Percentiles rank a stretch among this genome's conserved stretches.
Conservation (phyloP, 208 protist genomes). For the Herpetomonas samuelpessoai region DNA sequence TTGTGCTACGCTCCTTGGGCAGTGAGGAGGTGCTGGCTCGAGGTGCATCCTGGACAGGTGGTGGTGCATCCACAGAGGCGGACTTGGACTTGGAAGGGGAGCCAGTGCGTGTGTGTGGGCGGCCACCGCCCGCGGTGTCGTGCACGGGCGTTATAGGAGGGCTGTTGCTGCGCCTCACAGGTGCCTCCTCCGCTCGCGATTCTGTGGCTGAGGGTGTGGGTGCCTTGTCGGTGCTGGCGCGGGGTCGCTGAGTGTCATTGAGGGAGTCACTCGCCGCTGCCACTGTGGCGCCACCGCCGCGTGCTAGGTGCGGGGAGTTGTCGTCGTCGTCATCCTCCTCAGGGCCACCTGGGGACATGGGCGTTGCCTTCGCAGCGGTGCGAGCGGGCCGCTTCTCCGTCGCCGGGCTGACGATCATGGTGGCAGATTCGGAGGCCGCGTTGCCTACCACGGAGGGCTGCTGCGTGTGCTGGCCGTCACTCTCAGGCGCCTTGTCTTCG, state of each 20-base stretch:
- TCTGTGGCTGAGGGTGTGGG: neutral
- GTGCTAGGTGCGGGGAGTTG: neutral
- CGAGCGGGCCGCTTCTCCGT: neutral
- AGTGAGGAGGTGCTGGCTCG: neutral
- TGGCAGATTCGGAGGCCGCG: neutral
- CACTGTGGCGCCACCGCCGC: neutral
- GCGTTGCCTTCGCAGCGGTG: no score
- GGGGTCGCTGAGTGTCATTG: neutral
- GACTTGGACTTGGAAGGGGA: conserved; percentile 1
- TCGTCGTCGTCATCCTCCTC: neutral
- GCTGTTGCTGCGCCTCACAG: conserved; percentile 1
- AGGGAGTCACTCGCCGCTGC: neutral
- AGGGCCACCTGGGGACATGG: neutral
- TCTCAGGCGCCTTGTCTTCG: neutral
- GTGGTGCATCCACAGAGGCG: conserved; percentile 1
- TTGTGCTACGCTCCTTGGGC: conserved; percentile 1
- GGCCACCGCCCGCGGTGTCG: neutral
- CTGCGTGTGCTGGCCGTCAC: neutral
- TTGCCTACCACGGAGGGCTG: neutral
- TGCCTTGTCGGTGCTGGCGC: neutral
- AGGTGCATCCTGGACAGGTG: neutral
- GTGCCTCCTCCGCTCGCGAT: neutral
- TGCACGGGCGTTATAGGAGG: neutral
- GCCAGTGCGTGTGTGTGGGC: neutral
- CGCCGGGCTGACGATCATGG: neutral